Evolutionary conservation across 2,329 filamentous ascomycete genomes (phyloP).

Genomic region (Aaosphaeria arxii): DNA sequence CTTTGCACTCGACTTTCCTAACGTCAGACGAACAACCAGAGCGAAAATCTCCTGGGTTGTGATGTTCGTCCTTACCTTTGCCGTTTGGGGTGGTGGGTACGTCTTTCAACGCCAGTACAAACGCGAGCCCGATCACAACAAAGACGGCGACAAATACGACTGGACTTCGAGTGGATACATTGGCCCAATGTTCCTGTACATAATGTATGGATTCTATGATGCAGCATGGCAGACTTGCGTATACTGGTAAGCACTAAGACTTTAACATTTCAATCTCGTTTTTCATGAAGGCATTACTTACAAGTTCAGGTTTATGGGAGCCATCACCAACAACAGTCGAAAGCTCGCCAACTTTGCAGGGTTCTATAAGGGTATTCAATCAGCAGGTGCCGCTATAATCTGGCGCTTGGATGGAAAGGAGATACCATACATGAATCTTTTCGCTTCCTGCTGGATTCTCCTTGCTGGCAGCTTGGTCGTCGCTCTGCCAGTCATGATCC

Average conservation of each 20-base stretch:
- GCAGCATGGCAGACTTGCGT: constrained; percentile 83
- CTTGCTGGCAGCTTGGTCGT: constrained; percentile 68
- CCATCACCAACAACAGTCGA: constrained; percentile 84
- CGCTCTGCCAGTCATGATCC: constrained; percentile 72
- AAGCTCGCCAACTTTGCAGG: constrained; percentile 86
- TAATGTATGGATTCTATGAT: constrained; percentile 84
- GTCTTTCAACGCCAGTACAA: constrained; percentile 64
- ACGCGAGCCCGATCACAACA: constrained; percentile 19
- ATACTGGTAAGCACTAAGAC: constrained; percentile 64
- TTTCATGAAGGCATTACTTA: constrained; percentile 1
- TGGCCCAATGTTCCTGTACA: constrained; percentile 80
- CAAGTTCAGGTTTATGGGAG: constrained; percentile 72
- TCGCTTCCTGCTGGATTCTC: constrained; percentile 72
- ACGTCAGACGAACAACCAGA: constrained; percentile 59
- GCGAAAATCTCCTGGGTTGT: constrained; percentile 60
- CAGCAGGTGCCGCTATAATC: constrained; percentile 71
- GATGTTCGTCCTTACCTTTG: constrained; percentile 68
- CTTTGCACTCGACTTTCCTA: constrained; percentile 57
- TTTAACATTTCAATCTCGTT: background rate
- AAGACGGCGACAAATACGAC: constrained; percentile 43
- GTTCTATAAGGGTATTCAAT: constrained; percentile 85
- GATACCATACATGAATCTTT: constrained; percentile 63
- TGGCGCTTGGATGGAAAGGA: constrained; percentile 62
- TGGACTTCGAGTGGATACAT: constrained; percentile 66
- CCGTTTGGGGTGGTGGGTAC: constrained; percentile 76